phyloP scores from a whole-genome alignment of 2,329 filamentous ascomycete genomes.

The Ascochyta rabiei region DNA sequence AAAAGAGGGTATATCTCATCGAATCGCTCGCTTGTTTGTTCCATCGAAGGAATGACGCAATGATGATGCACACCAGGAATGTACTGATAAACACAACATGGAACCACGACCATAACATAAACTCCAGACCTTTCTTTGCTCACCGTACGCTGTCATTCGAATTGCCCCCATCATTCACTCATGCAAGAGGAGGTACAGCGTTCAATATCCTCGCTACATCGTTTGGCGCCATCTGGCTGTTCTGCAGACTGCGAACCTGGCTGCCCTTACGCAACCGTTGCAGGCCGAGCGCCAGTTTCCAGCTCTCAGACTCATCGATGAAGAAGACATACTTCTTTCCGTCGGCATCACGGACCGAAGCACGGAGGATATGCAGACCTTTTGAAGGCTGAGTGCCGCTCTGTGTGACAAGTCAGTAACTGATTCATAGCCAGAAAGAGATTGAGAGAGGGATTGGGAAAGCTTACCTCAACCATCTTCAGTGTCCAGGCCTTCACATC shows the following conservation, averaged over 20 bases:
- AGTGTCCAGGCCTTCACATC: conserved; percentile 98
- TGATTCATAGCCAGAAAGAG: conserved; percentile 1
- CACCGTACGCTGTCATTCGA: not conserved
- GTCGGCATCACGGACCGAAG: conserved; percentile 63
- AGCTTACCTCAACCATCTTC: conserved; percentile 75
- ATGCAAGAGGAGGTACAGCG: conserved; percentile 32
- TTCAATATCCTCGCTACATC: conserved; percentile 51
- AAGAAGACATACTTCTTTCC: conserved; percentile 68
- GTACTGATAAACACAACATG: not conserved
- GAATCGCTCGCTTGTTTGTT: conserved; percentile 10
- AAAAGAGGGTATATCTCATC: conserved; percentile 20
- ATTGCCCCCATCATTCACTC: not conserved
- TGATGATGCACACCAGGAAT: conserved; percentile 7
- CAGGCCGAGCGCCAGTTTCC: conserved; percentile 67
- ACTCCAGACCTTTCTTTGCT: not conserved
- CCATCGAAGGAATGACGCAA: not conserved
- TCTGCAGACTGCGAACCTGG: conserved; percentile 61
- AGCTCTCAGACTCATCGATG: conserved; percentile 63
- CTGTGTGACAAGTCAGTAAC: conserved; percentile 30
- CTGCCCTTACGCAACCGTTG: conserved; percentile 62
- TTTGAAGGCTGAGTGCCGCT: conserved; percentile 53
- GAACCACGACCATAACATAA: not conserved
- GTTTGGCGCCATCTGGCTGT: conserved; percentile 57
- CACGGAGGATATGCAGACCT: conserved; percentile 61
- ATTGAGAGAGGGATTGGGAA: not conserved